A percentile compares a stretch with the other conserved stretches of the same genome.
Conservation (phyloP, 805 yeast species). For the Lipomyces yamadae region DNA sequence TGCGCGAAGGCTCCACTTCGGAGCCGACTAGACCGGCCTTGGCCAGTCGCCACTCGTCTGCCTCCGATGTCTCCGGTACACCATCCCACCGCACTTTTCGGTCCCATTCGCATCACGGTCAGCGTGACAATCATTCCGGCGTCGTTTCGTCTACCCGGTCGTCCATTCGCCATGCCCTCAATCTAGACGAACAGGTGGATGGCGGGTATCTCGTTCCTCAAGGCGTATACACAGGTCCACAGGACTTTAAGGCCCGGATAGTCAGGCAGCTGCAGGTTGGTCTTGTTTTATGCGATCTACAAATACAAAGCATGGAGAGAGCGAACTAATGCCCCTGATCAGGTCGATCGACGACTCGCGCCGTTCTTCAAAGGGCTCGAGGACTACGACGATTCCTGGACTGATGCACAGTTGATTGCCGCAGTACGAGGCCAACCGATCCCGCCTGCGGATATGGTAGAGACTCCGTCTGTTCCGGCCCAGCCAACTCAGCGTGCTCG, state of each 20-base stretch:
- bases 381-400: constrained; percentile 74
- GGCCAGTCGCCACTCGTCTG: constrained; percentile 15
- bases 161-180: constrained; percentile 31
- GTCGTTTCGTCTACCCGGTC: constrained; percentile 21
- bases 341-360: constrained; percentile 69
- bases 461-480: neutral
- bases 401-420: constrained; percentile 65
- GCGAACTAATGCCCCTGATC: neutral
- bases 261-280: constrained; percentile 67
- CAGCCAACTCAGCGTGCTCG: constrained; percentile 21
- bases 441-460: constrained; percentile 28
- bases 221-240: constrained; percentile 78
- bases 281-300: constrained; percentile 7
- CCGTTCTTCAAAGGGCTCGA: constrained; percentile 92
- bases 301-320: neutral
- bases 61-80: constrained; percentile 8
- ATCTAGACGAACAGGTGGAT: constrained; percentile 59
- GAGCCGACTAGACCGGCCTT: neutral
- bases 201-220: constrained; percentile 94
- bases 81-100: neutral
- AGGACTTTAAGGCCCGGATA: constrained; percentile 72
- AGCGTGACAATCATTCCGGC: constrained; percentile 5
- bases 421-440: constrained; percentile 45
- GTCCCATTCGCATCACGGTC: constrained; percentile 9
- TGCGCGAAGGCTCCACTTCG: constrained; percentile 22